Evolutionary conservation across 306 rosid species (phyloP), one percentile per base, ranked within the genome.

Genomic region (Cucumis cinereus): DNA sequence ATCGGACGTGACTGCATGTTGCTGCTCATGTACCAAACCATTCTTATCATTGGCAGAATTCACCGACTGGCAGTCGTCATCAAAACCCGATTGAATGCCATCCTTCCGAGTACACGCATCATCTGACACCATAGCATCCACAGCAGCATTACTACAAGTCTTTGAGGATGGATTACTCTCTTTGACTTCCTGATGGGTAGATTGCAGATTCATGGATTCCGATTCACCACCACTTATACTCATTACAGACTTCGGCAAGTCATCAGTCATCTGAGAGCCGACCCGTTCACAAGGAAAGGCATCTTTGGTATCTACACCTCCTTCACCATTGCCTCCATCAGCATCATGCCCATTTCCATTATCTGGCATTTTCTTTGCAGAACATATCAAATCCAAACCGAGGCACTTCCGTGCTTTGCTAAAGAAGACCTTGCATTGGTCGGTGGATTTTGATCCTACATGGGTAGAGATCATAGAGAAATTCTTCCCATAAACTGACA

Each of bases 401-500:
- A 95, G 93, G 81, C 96, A 88, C 77, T 89, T 95, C 36, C 92
- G 86, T 66, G 92, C 96, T 88, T 95, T 95, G 79, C 99, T 92
- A 76, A 90, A 95, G 81, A 92, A 95, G 70, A 89, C 88, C 80
- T 89, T 95, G 88, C 99, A 95, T 81, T 95, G 97, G 56, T 90
- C 90, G 58, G 78, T 79, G 50, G 98, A 88, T 78, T 85, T 92
- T 6, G 99, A 87, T 77, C 91, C 77, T 12, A 95, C 85, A 62
- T 89, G 84, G 4, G 82, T 81, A 12, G 99, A 85, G 77, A 95
- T 85, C 89, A 81, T 88, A 0, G 77, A 26, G 64, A 95, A 95
- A 77, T 92, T 96, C 79, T 84, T 89, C 16, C 99, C 98, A 80
- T 85, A 88, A 40, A 92, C 85, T 8, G 93, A 83, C 68, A 95